Percentiles rank a stretch among this genome's conserved stretches.
These are phyloP conservation scores for Starmerella floricola DNA, from an alignment of 805 yeast species.

Conservation along the genomic window DNA sequence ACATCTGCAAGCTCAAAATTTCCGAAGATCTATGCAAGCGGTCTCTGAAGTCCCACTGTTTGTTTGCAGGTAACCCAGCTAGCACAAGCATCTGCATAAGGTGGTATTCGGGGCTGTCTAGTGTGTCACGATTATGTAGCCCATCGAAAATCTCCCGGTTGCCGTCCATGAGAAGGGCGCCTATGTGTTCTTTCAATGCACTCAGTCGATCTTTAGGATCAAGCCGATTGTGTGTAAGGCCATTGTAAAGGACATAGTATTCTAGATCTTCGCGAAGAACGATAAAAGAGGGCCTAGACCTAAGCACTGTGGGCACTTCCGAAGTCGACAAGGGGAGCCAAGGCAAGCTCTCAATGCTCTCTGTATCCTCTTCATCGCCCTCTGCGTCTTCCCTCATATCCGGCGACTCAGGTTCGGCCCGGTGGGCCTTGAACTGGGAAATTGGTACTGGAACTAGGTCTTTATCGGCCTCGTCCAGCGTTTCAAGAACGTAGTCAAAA, in stretches of 20 bases:
- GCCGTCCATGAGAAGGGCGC: constrained; percentile 47
- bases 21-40: constrained; percentile 79
- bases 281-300: constrained; percentile 76
- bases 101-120: constrained; percentile 87
- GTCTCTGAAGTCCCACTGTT: constrained; percentile 81
- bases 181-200: constrained; percentile 59
- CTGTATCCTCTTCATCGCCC: constrained; percentile 14
- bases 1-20: constrained; percentile 69
- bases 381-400: background rate
- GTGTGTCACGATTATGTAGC: constrained; percentile 32
- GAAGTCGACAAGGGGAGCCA: constrained; percentile 11
- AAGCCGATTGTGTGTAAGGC: too few species aligned
- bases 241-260: constrained; percentile 68
- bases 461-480: constrained; percentile 59
- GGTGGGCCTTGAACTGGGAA: constrained; percentile 15
- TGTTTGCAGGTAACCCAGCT: constrained; percentile 60
- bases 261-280: constrained; percentile 91
- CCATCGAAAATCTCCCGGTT: constrained; percentile 54
- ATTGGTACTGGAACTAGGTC: constrained; percentile 20
- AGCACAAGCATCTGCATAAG: constrained; percentile 87
- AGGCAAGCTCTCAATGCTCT: constrained; percentile 11
- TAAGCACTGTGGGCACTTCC: constrained; percentile 42
- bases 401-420: too few species aligned
- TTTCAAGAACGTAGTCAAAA: constrained; percentile 66
- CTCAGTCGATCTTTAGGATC: too few species aligned